Evolutionary conservation across 73 alveolate species (phyloP).

Genomic region (Paramecium octaurelia): DNA sequence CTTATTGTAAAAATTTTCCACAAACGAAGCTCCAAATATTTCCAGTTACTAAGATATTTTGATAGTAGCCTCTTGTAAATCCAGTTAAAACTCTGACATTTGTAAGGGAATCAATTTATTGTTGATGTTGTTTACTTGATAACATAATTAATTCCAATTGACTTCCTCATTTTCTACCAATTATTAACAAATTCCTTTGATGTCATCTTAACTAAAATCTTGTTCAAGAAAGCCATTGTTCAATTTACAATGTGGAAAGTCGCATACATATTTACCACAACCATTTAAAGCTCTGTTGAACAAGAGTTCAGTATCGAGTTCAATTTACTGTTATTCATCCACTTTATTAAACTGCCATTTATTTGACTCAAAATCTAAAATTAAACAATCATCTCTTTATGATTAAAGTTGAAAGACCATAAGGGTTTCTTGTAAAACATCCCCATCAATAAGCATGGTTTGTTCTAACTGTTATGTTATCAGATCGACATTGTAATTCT

Average conservation of each 20-base stretch:
- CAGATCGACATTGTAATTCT: not conserved
- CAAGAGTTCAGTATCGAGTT: not conserved
- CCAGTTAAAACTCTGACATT: not conserved
- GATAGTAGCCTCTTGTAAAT: not conserved
- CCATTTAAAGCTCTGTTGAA: not conserved
- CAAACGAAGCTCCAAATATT: conserved; percentile 32
- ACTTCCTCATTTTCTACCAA: not conserved
- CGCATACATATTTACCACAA: not conserved
- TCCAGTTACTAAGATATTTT: not conserved
- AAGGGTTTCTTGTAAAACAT: not conserved
- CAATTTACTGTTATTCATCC: not conserved
- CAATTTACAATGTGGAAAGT: not conserved
- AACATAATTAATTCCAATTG: not conserved
- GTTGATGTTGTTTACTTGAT: not conserved
- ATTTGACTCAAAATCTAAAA: not conserved
- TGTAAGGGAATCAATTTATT: not conserved
- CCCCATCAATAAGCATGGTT: not conserved
- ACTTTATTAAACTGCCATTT: not conserved
- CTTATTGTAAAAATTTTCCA: not conserved
- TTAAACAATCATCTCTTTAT: not conserved
- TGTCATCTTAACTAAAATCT: not conserved
- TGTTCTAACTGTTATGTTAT: not conserved
- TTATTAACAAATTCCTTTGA: not conserved
- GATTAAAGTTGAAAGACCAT: not conserved
- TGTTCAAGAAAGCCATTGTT: not conserved